Evolutionary conservation across 257 asterid species (phyloP).

Genomic region (Misopates orontium): DNA sequence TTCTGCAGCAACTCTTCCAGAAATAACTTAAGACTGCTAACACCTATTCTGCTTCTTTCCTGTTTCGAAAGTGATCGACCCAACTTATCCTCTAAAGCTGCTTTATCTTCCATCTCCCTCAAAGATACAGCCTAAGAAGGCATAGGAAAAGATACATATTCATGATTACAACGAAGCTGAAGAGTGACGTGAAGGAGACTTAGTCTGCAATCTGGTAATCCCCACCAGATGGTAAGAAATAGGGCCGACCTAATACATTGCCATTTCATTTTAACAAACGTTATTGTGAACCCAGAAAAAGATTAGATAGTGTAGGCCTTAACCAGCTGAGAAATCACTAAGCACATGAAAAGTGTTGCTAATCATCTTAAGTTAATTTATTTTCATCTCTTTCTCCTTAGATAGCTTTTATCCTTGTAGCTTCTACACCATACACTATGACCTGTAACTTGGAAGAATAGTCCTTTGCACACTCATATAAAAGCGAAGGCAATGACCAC

Average conservation of each 20-base stretch:
- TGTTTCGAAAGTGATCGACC: constrained; percentile 82
- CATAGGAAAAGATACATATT: constrained; percentile 16
- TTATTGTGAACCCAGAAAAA: not conserved
- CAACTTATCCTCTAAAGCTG: constrained; percentile 89
- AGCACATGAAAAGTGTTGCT: too few relatives aligned
- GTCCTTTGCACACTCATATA: not conserved
- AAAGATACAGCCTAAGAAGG: constrained; percentile 68
- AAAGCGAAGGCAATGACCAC: not conserved
- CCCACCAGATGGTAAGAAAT: constrained; percentile 7
- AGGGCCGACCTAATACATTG: constrained; percentile 2
- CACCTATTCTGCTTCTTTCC: constrained; percentile 88
- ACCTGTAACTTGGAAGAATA: constrained; percentile 9
- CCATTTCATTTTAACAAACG: constrained; percentile 26
- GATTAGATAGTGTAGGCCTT: not conserved
- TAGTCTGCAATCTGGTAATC: constrained; percentile 1
- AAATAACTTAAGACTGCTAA: constrained; percentile 88
- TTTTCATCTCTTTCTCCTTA: not conserved
- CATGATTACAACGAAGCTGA: constrained; percentile 15
- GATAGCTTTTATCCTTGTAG: constrained; percentile 4
- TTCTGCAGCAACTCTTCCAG: constrained; percentile 88
- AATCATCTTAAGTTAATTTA: not conserved
- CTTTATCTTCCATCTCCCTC: constrained; percentile 80
- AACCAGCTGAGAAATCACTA: not conserved
- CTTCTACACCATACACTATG: not conserved
- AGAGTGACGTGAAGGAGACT: constrained; percentile 5